Conservation (phyloP, 208 protist species). For the Entamoeba invadens region DNA sequence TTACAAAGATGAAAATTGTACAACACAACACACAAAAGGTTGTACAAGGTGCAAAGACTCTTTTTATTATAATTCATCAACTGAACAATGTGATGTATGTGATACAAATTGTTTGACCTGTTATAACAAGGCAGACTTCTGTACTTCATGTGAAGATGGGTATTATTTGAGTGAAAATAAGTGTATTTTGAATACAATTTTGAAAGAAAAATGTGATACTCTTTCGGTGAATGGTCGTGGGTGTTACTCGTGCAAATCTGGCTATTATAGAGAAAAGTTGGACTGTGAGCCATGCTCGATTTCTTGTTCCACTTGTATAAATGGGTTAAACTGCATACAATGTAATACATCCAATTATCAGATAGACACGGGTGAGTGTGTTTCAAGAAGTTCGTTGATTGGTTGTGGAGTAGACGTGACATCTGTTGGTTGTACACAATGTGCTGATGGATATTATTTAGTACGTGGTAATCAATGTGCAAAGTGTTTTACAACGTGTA, state of each 20-base stretch:
- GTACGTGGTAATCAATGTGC: background rate
- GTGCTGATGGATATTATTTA: background rate
- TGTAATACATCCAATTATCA: background rate
- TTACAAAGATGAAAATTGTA: background rate
- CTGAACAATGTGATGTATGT: background rate
- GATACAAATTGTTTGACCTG: background rate
- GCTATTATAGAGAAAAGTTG: background rate
- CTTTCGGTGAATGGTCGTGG: background rate
- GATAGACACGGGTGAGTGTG: background rate
- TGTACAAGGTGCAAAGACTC: background rate
- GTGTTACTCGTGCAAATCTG: background rate
- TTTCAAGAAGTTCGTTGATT: background rate
- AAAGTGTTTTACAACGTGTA: background rate
- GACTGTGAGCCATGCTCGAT: background rate
- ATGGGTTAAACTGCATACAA: background rate
- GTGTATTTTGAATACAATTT: background rate
- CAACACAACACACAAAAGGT: background rate
- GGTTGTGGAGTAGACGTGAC: background rate
- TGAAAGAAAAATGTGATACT: background rate
- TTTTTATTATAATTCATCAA: background rate
- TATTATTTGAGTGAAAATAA: background rate
- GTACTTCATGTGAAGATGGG: background rate
- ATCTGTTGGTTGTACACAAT: background rate
- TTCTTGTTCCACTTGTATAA: background rate
- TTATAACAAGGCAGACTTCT: background rate